phyloP scores from a whole-genome alignment of 1,284 basidiomycete species.

The Hemileccinum hortonii region DNA sequence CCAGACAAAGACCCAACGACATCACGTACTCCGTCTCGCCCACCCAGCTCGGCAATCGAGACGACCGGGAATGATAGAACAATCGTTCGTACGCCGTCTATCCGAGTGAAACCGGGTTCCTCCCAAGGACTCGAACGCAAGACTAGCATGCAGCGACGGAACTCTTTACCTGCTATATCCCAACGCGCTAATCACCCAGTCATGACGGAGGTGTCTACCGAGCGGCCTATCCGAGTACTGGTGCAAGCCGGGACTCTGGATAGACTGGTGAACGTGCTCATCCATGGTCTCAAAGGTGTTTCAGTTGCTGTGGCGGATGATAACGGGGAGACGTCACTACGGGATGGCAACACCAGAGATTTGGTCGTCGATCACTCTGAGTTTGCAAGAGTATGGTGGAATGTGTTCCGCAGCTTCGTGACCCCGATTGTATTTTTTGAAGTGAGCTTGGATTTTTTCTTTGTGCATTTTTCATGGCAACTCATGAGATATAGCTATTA shows the following conservation, averaged over 20 bases:
- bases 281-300: slow-evolving; percentile 74
- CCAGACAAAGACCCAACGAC: slow-evolving; percentile 47
- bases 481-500: slow-evolving; percentile 50
- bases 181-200: slow-evolving; percentile 56
- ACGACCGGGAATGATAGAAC: slow-evolving; percentile 38
- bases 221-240: slow-evolving; percentile 68
- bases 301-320: slow-evolving; percentile 78
- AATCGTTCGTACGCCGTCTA: slow-evolving; percentile 62
- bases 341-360: slow-evolving; percentile 66
- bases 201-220: slow-evolving; percentile 56
- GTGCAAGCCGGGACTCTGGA: slow-evolving; percentile 77
- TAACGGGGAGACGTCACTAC: slow-evolving; percentile 75
- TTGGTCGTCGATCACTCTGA: slow-evolving; percentile 68
- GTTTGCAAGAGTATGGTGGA: slow-evolving; percentile 77
- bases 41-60: slow-evolving; percentile 58
- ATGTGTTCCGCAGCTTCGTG: slow-evolving; percentile 73
- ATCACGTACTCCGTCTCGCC: slow-evolving; percentile 60
- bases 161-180: slow-evolving; percentile 73
- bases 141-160: slow-evolving; percentile 68
- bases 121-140: slow-evolving; percentile 70
- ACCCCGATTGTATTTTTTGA: slow-evolving; percentile 79
- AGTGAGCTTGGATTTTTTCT: slow-evolving; percentile 43
- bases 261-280: slow-evolving; percentile 67
- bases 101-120: slow-evolving; percentile 68
- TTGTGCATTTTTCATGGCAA: neutral